Base-by-base conservation (phyloP, 148 eudicot species). In the Cornus kousa region DNA sequence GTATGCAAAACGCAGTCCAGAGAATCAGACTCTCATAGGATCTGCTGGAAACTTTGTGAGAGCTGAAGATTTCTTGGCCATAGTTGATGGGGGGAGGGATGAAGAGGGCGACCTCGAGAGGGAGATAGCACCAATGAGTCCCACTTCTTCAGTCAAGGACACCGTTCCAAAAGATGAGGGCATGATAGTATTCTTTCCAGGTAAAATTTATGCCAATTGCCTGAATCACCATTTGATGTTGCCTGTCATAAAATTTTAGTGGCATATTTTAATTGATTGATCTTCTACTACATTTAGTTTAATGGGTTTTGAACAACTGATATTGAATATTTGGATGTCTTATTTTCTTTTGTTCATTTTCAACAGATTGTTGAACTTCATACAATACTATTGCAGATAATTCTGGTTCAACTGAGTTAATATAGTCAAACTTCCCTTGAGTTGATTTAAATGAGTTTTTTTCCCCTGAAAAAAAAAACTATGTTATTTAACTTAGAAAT, bases 151-250 rank as follows among this genome's bases (percentile, higher is more conserved):
- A 39, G 76, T 74, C 10, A 84, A 84, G 75, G 94, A 89, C 32
- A 73, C 88, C 40, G 79, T 89, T 68, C 78, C 77, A 28, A 95
- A 92, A 80, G 83, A 89, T 78, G 86, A 89, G 74, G 97, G 98
- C 73, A 89, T 95, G 73, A 84, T 93, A 53, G 93, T 95, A 73
- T 95, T 95, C 88, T 95, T 95, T 87, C 99, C 99, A 77, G 99
- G 99, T 95, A 83, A 59, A 31, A 66, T 9, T 22, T 62, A 62
- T 62, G 66, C 66, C 66, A 62, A 20, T 62, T 19, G 23, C 66
- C 66, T 62, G 66, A 62, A 62, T 57, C 3, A 3, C 8, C 23
- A 20, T 62, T 62, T 62, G 14, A 62, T 62, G 24, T 24, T 17
- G 23, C 19, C 24, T 62, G 23, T 62, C 19, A 4, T 17, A 62